A percentile compares a stretch with the other conserved stretches of the same genome.
These are phyloP conservation scores for Torulaspora quercuum DNA, from an alignment of 805 yeast genomes.

Conservation along the genomic window DNA sequence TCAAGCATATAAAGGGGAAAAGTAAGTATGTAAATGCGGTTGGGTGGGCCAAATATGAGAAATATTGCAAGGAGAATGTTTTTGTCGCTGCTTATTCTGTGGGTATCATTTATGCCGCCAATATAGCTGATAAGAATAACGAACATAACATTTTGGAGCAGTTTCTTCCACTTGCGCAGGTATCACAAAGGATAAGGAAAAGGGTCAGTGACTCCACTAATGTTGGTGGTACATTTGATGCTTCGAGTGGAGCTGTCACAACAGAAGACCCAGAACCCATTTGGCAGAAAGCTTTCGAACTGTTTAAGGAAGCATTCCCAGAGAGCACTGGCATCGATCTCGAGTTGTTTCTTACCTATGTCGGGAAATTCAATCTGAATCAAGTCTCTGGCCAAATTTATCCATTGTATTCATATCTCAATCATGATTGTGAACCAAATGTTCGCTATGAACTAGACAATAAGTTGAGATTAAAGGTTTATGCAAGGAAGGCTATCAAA, in stretches of 20 bases:
- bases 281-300: constrained; percentile 56
- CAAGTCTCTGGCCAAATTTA: constrained; percentile 63
- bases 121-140: constrained; percentile 38
- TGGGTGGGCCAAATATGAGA: constrained; percentile 54
- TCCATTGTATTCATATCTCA: constrained; percentile 63
- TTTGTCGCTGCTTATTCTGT: constrained; percentile 69
- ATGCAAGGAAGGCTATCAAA: constrained; percentile 54
- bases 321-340: constrained; percentile 38
- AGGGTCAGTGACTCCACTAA: constrained; percentile 54
- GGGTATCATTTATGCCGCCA: constrained; percentile 52
- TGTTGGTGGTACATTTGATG: constrained; percentile 42
- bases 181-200: constrained; percentile 63
- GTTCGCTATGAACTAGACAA: constrained; percentile 49
- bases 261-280: constrained; percentile 30
- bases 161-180: constrained; percentile 61
- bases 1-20: constrained; percentile 49
- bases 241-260: constrained; percentile 45
- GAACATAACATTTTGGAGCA: constrained; percentile 42
- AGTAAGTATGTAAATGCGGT: constrained; percentile 41
- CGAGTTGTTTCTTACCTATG: constrained; percentile 54
- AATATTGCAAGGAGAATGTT: constrained; percentile 58
- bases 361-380: constrained; percentile 75
- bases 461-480: constrained; percentile 52
- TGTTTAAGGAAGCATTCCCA: constrained; percentile 50
- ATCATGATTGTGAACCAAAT: constrained; percentile 75